A percentile compares a stretch with the other conserved stretches of the same genome.
phyloP scores from a whole-genome alignment of 257 asterid genomes.

The Solanum etuberosum region DNA sequence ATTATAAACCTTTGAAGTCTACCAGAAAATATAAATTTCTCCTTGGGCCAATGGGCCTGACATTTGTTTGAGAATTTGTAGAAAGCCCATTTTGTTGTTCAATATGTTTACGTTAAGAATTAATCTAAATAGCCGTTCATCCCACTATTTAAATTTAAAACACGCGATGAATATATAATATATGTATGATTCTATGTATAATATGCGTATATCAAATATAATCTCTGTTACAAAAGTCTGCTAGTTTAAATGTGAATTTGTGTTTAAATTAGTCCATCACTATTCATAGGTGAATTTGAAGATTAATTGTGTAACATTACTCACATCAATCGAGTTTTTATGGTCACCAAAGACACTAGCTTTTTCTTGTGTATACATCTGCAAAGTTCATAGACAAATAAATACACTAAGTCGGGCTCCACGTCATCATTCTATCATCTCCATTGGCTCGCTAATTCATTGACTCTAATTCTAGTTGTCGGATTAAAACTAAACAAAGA shows the following conservation, averaged over 20 bases:
- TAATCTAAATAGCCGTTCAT: not conserved
- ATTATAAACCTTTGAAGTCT: not conserved
- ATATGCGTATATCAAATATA: not conserved
- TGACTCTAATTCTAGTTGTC: not conserved
- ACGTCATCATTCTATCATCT: not conserved
- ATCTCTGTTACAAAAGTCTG: too few species aligned
- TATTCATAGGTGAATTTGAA: not conserved
- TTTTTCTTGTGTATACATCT: not conserved
- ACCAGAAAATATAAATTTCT: not conserved
- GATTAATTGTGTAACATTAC: not conserved
- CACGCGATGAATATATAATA: too few species aligned
- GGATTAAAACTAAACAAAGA: too few species aligned
- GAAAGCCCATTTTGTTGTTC: not conserved
- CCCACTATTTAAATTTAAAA: too few species aligned
- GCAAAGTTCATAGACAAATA: not conserved
- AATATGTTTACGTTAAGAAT: not conserved
- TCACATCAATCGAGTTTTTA: not conserved
- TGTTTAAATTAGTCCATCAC: not conserved
- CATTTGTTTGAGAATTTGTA: not conserved
- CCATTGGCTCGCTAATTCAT: not conserved
- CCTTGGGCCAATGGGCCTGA: not conserved
- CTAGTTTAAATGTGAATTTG: not conserved
- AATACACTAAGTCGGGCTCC: not conserved
- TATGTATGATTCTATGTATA: not conserved
- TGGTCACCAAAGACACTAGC: not conserved